A percentile compares a stretch with the other conserved stretches of the same genome.
Evolutionary conservation across 257 asterid genomes (phyloP).

Genomic region (Solanum tarapatanum): DNA sequence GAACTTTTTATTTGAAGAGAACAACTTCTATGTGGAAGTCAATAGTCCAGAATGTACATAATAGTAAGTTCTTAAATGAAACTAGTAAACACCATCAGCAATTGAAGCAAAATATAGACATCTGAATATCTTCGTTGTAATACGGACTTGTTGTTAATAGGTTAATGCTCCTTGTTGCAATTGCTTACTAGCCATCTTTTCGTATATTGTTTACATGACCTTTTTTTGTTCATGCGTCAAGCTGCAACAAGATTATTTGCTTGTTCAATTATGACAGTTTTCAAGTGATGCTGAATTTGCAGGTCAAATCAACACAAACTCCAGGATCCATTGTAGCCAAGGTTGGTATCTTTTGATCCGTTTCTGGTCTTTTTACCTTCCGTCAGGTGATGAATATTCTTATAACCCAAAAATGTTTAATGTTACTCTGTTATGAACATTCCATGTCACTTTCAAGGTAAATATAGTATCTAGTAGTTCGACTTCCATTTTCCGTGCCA

Average conservation of each 20-base stretch:
- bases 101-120: neutral
- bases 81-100: neutral
- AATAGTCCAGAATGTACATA: neutral
- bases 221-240: neutral
- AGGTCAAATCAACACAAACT: constrained; percentile 44
- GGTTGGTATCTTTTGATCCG: constrained; percentile 28
- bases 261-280: neutral
- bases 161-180: neutral
- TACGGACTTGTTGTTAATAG: neutral
- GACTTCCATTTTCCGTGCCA: neutral
- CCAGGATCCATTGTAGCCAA: constrained; percentile 45
- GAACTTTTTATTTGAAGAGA: neutral
- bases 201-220: neutral
- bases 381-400: neutral
- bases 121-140: neutral
- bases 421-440: neutral
- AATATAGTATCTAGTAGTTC: neutral
- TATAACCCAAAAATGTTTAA: neutral
- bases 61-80: neutral
- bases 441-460: neutral
- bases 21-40: neutral
- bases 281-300: constrained; percentile 20
- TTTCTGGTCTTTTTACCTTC: neutral
- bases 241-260: neutral
- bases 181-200: neutral